These are phyloP conservation scores for Elaeagnus macrophylla DNA, from an alignment of 306 rosid genomes.

Conservation along the genomic window DNA sequence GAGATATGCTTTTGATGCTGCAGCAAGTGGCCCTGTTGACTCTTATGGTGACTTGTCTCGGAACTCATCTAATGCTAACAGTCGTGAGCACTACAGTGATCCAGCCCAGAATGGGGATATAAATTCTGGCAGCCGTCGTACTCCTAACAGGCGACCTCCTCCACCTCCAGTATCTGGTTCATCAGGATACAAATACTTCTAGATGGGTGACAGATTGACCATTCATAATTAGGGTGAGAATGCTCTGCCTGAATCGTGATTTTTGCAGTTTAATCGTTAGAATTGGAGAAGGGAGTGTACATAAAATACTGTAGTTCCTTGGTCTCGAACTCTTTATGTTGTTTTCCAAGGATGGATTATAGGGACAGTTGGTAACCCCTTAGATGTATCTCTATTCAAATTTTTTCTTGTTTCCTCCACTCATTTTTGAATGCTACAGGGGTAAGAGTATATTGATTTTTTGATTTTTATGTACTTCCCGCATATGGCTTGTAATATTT, in stretches of 20 bases:
- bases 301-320: constrained; percentile 48
- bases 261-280: constrained; percentile 38
- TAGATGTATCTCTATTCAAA: constrained; percentile 27
- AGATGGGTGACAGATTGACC: constrained; percentile 21
- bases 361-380: constrained; percentile 29
- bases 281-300: constrained; percentile 45
- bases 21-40: constrained; percentile 55
- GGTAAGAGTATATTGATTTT: constrained; percentile 18
- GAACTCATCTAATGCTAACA: constrained; percentile 75
- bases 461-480: constrained; percentile 21
- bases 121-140: constrained; percentile 71
- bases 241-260: constrained; percentile 29
- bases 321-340: constrained; percentile 23
- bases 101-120: constrained; percentile 73
- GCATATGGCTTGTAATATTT: constrained; percentile 21
- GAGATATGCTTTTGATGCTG: constrained; percentile 90
- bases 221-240: constrained; percentile 29
- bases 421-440: constrained; percentile 38
- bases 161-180: constrained; percentile 65
- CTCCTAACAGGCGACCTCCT: constrained; percentile 85
- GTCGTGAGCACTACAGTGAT: constrained; percentile 61
- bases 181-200: constrained; percentile 61
- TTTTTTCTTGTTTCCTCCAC: constrained; percentile 5
- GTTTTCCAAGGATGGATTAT: constrained; percentile 26
- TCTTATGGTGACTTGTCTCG: constrained; percentile 29